Evolutionary conservation across 2,329 filamentous ascomycete species (phyloP).

Genomic region (Uncinocarpus reesii): DNA sequence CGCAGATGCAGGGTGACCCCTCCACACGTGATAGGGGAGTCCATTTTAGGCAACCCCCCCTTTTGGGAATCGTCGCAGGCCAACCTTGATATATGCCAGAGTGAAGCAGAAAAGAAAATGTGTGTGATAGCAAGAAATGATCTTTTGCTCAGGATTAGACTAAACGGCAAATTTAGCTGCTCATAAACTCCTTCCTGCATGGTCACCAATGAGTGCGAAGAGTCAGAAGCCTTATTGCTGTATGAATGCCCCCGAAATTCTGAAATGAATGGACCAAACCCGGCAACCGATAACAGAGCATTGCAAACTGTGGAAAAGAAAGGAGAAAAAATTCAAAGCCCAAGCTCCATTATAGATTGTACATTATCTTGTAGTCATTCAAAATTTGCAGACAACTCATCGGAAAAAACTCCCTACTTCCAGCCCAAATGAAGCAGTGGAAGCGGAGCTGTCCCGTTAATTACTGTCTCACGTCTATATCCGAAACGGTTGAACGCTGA

Average conservation of each 20-base stretch:
- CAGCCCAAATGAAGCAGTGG: background rate
- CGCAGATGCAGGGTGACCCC: background rate
- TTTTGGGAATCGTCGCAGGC: background rate
- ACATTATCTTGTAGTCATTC: conserved; percentile 3
- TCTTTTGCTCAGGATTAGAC: background rate
- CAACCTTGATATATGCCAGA: background rate
- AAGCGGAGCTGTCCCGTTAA: background rate
- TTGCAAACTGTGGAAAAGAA: background rate
- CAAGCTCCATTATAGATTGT: conserved; percentile 1
- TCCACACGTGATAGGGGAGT: conserved; percentile 8
- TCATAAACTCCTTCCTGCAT: background rate
- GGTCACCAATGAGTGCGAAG: background rate
- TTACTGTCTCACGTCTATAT: background rate
- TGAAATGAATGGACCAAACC: background rate
- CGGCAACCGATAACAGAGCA: background rate
- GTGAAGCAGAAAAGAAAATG: background rate
- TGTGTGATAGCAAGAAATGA: background rate
- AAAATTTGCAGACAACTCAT: background rate
- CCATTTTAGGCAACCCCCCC: conserved; percentile 8
- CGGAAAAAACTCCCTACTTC: background rate
- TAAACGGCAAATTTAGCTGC: background rate
- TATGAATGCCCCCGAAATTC: background rate
- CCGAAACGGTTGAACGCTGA: background rate
- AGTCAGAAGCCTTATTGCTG: background rate
- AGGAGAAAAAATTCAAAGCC: background rate